Base-by-base conservation (phyloP, 805 yeast species). In the Myxozyma neglecta region DNA sequence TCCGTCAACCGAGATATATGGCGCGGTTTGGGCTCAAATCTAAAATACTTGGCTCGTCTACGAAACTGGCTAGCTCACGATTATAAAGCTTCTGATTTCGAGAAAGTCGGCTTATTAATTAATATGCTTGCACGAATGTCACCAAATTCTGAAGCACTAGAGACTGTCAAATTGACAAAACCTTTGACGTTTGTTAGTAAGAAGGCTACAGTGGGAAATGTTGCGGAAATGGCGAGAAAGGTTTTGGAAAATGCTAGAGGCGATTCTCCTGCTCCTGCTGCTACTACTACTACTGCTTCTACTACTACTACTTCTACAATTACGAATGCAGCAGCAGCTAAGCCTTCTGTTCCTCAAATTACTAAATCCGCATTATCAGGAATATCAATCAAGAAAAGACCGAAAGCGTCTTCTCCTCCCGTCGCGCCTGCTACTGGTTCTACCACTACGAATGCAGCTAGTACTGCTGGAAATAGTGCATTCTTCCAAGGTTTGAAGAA, bases 31-130 rank as follows among this genome's bases (percentile, higher is more conserved):
- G 59, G 60, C 4, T 49, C 32, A 10, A 67, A 64, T 44, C 37
- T 65, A 14, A 52, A 57, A 32, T 56, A 61, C 34, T 55, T 68
- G 9, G 70, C 70, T 1, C 69, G 70, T 6, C 18, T 68, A 18
- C 57, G 70, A 13, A 68, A 68, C 42, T 65, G 69, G 70, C 52
- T 68, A 11, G 65, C 52, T 13, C 50, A 29, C 36, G 68, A 68
- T 48, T 63, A 61, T 47, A 68, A 68, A 55, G 49, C 60, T 18
- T 68, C 66, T 57, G 29, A 46, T 9, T 58, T 59, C 42, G 69
- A 66, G 8, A 37, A 48, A 11, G 56, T 64, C 14, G 51, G 52
- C 24, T 35, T 58, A 14, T 42, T 66, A 10, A n/a, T 68, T 42
- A 42, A 16, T 13, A 56, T 63, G 13, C 48, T 68, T 14, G 34